phyloP scores from a whole-genome alignment of 768 basidiomycete genomes.

The Pholiota conissans region DNA sequence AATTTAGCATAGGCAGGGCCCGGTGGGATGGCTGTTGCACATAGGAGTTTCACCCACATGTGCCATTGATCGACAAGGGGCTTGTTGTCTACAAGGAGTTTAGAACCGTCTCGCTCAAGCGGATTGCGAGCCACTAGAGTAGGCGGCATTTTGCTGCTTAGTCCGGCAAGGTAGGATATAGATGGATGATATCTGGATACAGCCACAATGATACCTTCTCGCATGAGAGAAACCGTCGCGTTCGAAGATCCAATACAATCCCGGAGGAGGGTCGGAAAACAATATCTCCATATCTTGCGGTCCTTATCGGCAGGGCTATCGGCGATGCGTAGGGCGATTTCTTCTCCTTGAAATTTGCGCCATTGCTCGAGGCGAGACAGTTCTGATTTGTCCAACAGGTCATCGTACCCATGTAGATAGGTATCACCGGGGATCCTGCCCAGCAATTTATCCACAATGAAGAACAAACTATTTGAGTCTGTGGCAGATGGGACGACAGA shows the following conservation, averaged over 20 bases:
- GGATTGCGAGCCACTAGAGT: conserved; percentile 37
- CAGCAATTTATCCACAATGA: conserved; percentile 55
- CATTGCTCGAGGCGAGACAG: conserved; percentile 65
- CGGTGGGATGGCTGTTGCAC: conserved; percentile 71
- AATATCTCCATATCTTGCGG: conserved; percentile 70
- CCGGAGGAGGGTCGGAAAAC: conserved; percentile 67
- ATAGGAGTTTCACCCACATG: conserved; percentile 82
- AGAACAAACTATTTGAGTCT: conserved; percentile 27
- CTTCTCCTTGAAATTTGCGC: conserved; percentile 54
- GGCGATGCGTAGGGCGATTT: conserved; percentile 65
- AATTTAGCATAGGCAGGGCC: conserved; percentile 56
- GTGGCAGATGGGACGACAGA: conserved; percentile 40
- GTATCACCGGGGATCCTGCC: conserved; percentile 43
- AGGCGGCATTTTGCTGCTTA: conserved; percentile 56
- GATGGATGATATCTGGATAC: conserved; percentile 69
- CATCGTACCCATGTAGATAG: conserved; percentile 63
- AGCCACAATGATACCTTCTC: conserved; percentile 68
- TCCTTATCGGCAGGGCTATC: conserved; percentile 72
- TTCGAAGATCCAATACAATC: conserved; percentile 50
- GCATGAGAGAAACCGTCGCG: conserved; percentile 47
- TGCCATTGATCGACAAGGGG: conserved; percentile 75
- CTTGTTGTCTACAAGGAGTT: conserved; percentile 56
- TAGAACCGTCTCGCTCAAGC: conserved; percentile 52
- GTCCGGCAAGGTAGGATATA: conserved; percentile 73
- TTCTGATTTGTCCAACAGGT: conserved; percentile 63